A percentile compares a stretch with the other conserved stretches of the same genome.
These are phyloP conservation scores for Aspergillus brasiliensis DNA, from an alignment of 2,329 filamentous ascomycete genomes.

Conservation along the genomic window DNA sequence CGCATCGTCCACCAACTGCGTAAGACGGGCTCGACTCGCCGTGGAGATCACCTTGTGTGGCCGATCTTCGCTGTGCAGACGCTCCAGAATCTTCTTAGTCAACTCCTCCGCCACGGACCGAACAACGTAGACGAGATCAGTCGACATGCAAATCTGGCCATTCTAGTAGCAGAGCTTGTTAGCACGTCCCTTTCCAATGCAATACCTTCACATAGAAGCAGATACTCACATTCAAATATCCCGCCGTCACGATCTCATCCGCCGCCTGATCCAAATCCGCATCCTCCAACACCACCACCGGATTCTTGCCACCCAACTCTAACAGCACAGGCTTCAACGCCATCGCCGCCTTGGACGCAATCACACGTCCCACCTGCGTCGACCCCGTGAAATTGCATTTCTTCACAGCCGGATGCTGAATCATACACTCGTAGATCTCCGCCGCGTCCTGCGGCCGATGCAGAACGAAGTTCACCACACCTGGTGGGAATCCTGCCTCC, in stretches of 20 bases:
- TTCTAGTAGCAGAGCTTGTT: slow-evolving; percentile 25
- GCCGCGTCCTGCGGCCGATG: slow-evolving; percentile 37
- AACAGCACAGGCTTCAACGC: slow-evolving; percentile 50
- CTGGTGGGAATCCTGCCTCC: slow-evolving; percentile 48
- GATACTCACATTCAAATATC: slow-evolving; percentile 30
- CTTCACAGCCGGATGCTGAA: slow-evolving; percentile 39
- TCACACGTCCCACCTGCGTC: slow-evolving; percentile 46
- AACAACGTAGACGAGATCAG: slow-evolving; percentile 66
- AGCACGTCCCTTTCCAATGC: not conserved
- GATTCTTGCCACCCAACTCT: slow-evolving; percentile 53
- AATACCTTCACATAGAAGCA: not conserved
- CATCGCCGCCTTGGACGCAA: slow-evolving; percentile 40
- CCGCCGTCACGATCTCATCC: slow-evolving; percentile 29
- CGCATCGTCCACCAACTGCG: slow-evolving; percentile 46
- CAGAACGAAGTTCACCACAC: slow-evolving; percentile 45
- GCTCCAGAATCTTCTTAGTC: not conserved
- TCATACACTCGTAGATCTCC: slow-evolving; percentile 38
- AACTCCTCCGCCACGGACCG: slow-evolving; percentile 7
- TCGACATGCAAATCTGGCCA: slow-evolving; percentile 80
- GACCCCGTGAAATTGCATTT: slow-evolving; percentile 52
- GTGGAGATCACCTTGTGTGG: slow-evolving; percentile 1
- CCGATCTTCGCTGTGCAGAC: not conserved
- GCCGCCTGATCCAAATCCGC: slow-evolving; percentile 47
- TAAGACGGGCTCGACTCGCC: slow-evolving; percentile 17
- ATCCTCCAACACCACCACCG: slow-evolving; percentile 47